Conservation (phyloP, 768 basidiomycete genomes). For the Tulasnella sp. region DNA sequence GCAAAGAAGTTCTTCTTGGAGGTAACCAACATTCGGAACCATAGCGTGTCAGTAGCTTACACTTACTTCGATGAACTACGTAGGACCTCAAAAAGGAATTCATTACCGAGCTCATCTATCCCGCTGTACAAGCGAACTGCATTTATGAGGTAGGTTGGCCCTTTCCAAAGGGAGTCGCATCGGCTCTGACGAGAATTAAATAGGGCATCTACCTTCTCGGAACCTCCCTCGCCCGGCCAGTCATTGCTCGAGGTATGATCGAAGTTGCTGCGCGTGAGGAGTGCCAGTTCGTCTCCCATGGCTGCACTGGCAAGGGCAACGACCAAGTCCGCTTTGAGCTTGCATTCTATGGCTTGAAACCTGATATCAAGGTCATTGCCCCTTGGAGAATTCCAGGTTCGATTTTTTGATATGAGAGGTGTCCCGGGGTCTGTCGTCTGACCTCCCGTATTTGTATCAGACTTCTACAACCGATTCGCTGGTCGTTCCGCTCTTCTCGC, state of each 20-base stretch:
- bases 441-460: constrained; percentile 34
- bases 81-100: constrained; percentile 94
- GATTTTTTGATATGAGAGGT: not conserved
- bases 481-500: constrained; percentile 89
- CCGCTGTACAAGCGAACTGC: constrained; percentile 95
- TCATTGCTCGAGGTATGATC: constrained; percentile 99
- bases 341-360: constrained; percentile 96
- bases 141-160: constrained; percentile 79
- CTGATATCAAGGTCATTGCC: constrained; percentile 97
- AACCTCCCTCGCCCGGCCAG: constrained; percentile 94
- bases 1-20: constrained; percentile 94
- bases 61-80: not conserved
- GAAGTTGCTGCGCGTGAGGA: constrained; percentile 79
- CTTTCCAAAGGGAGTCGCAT: not conserved
- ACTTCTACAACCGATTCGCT: constrained; percentile 95
- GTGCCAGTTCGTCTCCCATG: constrained; percentile 98
- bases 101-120: constrained; percentile 92
- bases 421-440: not conserved
- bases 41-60: not conserved
- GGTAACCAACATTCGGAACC: constrained; percentile 35
- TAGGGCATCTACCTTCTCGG: constrained; percentile 95
- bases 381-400: constrained; percentile 94
- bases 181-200: not conserved
- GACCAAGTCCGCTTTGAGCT: constrained; percentile 99
- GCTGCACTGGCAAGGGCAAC: constrained; percentile 99